Evolutionary conservation across 176 grass and related monocot genomes (phyloP).

Genomic region (Poa pratensis): DNA sequence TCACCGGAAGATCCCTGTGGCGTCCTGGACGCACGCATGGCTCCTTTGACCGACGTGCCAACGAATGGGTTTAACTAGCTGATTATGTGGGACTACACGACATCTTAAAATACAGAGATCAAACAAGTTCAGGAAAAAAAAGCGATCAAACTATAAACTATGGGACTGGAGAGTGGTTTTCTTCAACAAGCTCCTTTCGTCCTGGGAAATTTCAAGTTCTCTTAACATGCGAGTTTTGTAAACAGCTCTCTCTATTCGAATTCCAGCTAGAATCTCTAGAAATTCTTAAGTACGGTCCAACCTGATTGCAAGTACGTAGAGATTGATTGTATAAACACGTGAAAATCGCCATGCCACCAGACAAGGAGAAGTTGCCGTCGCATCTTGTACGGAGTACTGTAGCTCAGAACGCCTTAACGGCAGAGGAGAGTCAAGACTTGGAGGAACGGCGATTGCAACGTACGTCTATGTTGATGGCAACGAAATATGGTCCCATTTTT

Average conservation of each 20-base stretch:
- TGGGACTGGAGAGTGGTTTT: neutral
- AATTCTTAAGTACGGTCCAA: too few relatives aligned
- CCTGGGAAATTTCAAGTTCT: too few relatives aligned
- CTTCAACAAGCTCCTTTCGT: neutral
- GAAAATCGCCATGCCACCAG: neutral
- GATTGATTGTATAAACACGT: neutral
- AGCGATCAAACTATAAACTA: too few relatives aligned
- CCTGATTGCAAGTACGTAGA: too few relatives aligned
- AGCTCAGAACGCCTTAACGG: neutral
- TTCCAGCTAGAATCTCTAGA: too few relatives aligned
- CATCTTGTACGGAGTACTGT: neutral
- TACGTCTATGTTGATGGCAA: conserved; percentile 1
- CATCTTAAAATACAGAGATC: neutral
- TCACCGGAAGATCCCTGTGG: too few relatives aligned
- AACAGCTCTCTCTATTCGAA: too few relatives aligned
- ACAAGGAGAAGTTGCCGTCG: neutral
- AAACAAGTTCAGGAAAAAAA: too few relatives aligned
- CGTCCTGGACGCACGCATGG: neutral
- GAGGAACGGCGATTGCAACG: neutral
- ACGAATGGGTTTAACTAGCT: neutral
- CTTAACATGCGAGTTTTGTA: too few relatives aligned
- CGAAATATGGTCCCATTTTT: conserved; percentile 2
- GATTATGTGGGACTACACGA: neutral
- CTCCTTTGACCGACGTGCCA: neutral
- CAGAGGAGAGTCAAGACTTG: neutral